Evolutionary conservation across 2,329 filamentous ascomycete species (phyloP).

Genomic region (Ceratocystis eucalypticola): DNA sequence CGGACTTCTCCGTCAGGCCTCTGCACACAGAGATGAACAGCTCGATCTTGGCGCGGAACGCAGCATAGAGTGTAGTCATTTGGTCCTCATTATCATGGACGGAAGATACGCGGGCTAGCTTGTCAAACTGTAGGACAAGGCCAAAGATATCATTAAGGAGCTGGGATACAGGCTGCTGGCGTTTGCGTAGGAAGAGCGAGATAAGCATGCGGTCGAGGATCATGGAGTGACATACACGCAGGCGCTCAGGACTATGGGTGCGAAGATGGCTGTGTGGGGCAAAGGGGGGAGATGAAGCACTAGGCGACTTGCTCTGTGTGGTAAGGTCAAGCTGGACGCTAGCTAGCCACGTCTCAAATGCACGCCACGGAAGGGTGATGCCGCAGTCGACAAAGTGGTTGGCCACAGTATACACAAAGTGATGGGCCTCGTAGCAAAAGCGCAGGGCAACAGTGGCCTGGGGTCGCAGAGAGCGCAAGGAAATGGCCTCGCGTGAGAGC

Average conservation of each 20-base stretch:
- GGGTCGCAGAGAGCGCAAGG: slow-evolving; percentile 26
- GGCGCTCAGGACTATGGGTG: slow-evolving; percentile 48
- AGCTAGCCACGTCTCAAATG: slow-evolving; percentile 53
- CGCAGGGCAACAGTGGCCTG: slow-evolving; percentile 28
- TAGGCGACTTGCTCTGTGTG: slow-evolving; percentile 24
- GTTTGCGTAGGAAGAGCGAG: slow-evolving; percentile 57
- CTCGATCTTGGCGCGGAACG: slow-evolving; percentile 57
- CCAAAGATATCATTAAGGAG: slow-evolving; percentile 66
- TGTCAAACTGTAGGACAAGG: slow-evolving; percentile 58
- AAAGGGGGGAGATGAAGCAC: background rate
- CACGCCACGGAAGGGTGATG: slow-evolving; percentile 57
- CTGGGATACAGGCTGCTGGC: slow-evolving; percentile 58
- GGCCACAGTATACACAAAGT: slow-evolving; percentile 60
- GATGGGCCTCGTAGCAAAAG: slow-evolving; percentile 64
- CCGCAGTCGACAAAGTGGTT: slow-evolving; percentile 71
- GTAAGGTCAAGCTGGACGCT: slow-evolving; percentile 46
- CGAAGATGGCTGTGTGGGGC: slow-evolving; percentile 23
- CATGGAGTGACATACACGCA: slow-evolving; percentile 57
- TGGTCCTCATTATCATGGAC: slow-evolving; percentile 24
- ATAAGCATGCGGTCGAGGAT: slow-evolving; percentile 64
- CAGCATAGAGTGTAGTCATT: slow-evolving; percentile 40
- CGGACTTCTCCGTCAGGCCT: slow-evolving; percentile 51
- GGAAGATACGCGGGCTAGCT: slow-evolving; percentile 31
- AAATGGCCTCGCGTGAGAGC: slow-evolving; percentile 45
- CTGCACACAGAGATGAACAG: slow-evolving; percentile 63